Percentiles rank a stretch among this genome's conserved stretches.
Evolutionary conservation across 805 yeast species (phyloP).

Genomic region (Suhomyces faveliae): DNA sequence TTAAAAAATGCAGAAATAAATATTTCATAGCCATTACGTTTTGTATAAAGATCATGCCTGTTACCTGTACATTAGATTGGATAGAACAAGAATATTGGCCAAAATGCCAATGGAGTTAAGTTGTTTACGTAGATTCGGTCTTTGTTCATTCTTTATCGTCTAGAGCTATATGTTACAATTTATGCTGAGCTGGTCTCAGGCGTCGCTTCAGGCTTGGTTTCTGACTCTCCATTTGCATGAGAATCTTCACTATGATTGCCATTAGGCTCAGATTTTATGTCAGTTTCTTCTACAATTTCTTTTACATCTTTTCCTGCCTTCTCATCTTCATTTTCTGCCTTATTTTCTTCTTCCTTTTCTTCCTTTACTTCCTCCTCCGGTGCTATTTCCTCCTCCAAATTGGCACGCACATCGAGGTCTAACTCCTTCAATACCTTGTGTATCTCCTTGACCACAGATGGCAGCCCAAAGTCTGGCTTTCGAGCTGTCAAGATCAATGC

Average conservation of each 20-base stretch:
- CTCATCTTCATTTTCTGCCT: conserved; percentile 9
- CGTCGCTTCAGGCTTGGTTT: background rate
- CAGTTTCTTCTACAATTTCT: conserved; percentile 1
- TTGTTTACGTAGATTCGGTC: too few species aligned
- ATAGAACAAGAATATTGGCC: too few species aligned
- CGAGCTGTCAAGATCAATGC: conserved; percentile 31
- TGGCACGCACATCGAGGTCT: conserved; percentile 10
- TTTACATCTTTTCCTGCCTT: conserved; percentile 7
- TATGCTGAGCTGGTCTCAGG: background rate
- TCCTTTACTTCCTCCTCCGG: conserved; percentile 4
- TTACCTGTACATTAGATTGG: too few species aligned
- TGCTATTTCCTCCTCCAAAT: conserved; percentile 6
- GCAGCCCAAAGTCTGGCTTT: conserved; percentile 16
- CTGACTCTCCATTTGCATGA: background rate
- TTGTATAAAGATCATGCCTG: too few species aligned
- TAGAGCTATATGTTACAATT: background rate
- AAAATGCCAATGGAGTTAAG: too few species aligned
- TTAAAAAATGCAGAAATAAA: too few species aligned
- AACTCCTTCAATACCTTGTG: background rate
- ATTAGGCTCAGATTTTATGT: background rate
- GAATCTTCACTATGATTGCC: background rate
- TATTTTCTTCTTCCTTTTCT: conserved; percentile 8
- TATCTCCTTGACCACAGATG: background rate
- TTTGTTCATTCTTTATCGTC: too few species aligned
- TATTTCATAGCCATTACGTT: too few species aligned